Conservation (phyloP, 768 basidiomycete genomes). For the Tulasnella sp. region DNA sequence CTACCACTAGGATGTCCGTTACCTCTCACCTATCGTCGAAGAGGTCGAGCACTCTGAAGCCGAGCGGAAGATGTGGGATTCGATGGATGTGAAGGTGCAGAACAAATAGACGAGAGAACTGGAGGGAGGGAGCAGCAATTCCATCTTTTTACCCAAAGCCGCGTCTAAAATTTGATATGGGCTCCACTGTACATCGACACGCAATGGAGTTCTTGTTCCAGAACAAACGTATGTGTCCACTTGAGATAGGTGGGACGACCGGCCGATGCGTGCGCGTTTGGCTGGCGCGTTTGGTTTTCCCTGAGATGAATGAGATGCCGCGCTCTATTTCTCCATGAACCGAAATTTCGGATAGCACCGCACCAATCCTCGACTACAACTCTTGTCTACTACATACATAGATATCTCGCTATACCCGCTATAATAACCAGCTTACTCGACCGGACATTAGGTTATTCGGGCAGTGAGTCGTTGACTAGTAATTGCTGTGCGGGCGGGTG, state of each 20-base stretch:
- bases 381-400: not conserved
- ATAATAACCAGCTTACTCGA: too few species aligned
- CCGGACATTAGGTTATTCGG: too few species aligned
- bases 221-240: not conserved
- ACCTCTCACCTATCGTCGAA: constrained; percentile 68
- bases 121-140: too few species aligned
- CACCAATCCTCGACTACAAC: not conserved
- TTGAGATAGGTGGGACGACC: too few species aligned
- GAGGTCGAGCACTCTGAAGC: constrained; percentile 62
- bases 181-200: too few species aligned
- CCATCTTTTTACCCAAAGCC: too few species aligned
- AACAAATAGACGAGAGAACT: constrained; percentile 61
- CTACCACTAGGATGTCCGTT: constrained; percentile 90
- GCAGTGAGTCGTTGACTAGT: not conserved
- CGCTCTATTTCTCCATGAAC: too few species aligned
- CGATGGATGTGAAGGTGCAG: constrained; percentile 42
- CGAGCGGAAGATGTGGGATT: constrained; percentile 79
- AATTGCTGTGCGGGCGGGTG: not conserved
- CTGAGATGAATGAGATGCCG: not conserved
- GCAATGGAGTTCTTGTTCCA: not conserved
- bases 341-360: too few species aligned
- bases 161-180: too few species aligned
- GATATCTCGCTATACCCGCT: not conserved
- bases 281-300: too few species aligned
- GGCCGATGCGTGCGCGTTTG: too few species aligned